phyloP scores from a whole-genome alignment of 495 filamentous ascomycete genomes.

The Talaromyces wortmannii region DNA sequence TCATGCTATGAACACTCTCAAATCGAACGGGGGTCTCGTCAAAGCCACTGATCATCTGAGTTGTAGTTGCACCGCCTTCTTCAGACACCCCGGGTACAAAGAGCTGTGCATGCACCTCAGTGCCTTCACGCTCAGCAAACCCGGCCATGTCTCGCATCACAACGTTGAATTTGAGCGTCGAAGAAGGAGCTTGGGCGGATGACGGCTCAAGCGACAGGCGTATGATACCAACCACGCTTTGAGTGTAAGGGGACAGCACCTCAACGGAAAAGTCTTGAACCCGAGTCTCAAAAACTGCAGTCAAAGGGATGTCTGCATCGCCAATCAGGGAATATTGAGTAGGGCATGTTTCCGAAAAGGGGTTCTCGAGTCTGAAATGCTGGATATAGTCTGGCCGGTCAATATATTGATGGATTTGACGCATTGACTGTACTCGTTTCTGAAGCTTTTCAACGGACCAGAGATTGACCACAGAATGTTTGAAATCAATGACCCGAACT shows the following conservation, averaged over 20 bases:
- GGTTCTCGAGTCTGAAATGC: conserved; percentile 52
- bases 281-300: conserved; percentile 89
- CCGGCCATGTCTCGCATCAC: conserved; percentile 97
- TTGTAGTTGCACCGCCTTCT: conserved; percentile 86
- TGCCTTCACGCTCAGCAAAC: conserved; percentile 93
- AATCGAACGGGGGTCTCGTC: conserved; percentile 93
- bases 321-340: conserved; percentile 89
- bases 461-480: conserved; percentile 75
- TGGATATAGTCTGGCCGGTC: conserved; percentile 90
- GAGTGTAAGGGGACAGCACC: conserved; percentile 86
- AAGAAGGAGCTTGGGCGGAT: conserved; percentile 83
- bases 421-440: conserved; percentile 80
- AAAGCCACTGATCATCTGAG: conserved; percentile 89
- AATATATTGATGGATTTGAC: conserved; percentile 93
- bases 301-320: conserved; percentile 87
- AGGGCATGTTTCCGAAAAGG: conserved; percentile 83
- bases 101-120: conserved; percentile 90
- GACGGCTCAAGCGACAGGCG: conserved; percentile 89
- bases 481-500: conserved; percentile 88
- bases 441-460: conserved; percentile 95
- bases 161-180: conserved; percentile 95
- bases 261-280: conserved; percentile 93
- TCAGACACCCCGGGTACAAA: conserved; percentile 91
- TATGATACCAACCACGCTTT: conserved; percentile 80
- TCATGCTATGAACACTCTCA: conserved; percentile 98